phyloP scores from a whole-genome alignment of 192 early-diverging fungal species.

The Thamnidium elegans region DNA sequence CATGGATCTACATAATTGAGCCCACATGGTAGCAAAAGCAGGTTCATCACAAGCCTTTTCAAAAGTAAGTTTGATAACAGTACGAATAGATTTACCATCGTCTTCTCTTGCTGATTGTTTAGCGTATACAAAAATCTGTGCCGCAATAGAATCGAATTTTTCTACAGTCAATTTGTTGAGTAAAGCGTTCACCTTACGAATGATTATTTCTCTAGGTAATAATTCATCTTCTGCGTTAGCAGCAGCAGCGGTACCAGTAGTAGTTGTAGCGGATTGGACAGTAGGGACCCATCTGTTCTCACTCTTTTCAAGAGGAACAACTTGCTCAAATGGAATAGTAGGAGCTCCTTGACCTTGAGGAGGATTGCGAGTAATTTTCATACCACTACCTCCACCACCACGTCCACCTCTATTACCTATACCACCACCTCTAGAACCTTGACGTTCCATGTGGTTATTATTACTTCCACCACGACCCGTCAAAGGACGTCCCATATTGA shows the following conservation, averaged over 20 bases:
- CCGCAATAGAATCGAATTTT: conserved; percentile 85
- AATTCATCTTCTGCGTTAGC: conserved; percentile 27
- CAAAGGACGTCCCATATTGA: conserved; percentile 39
- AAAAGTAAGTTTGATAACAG: conserved; percentile 85
- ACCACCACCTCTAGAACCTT: conserved; percentile 35
- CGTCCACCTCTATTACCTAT: conserved; percentile 41
- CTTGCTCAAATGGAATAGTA: conserved; percentile 54
- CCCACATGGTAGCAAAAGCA: conserved; percentile 87
- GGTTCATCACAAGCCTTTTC: conserved; percentile 96
- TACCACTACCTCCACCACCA: conserved; percentile 49
- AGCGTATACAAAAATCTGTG: conserved; percentile 79
- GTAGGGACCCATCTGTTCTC: conserved; percentile 82
- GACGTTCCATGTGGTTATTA: background rate
- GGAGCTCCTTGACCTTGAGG: conserved; percentile 35
- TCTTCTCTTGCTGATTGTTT: conserved; percentile 66
- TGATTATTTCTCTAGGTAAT: conserved; percentile 53
- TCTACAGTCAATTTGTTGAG: conserved; percentile 98
- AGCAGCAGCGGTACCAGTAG: conserved; percentile 38
- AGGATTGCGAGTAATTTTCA: conserved; percentile 36
- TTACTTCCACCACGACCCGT: conserved; percentile 43
- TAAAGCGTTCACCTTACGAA: conserved; percentile 80
- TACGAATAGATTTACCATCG: conserved; percentile 72
- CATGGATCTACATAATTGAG: conserved; percentile 79
- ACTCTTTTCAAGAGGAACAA: conserved; percentile 75
- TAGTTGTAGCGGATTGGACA: background rate